These are phyloP conservation scores for Agroathelia rolfsii DNA, from an alignment of 1,284 basidiomycete species.

Conservation along the genomic window DNA sequence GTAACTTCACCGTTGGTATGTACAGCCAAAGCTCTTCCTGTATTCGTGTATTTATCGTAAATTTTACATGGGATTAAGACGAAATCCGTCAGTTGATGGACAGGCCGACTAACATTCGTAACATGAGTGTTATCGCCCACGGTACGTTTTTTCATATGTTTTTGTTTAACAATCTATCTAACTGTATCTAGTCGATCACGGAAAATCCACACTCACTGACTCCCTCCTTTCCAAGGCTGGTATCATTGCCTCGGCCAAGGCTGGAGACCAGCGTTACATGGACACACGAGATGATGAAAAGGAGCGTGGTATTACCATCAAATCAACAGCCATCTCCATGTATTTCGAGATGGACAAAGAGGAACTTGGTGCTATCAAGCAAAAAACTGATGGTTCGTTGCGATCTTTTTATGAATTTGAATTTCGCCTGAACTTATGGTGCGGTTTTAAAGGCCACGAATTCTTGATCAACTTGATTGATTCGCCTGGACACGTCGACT, in stretches of 20 bases:
- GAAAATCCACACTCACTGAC: slow-evolving; percentile 99
- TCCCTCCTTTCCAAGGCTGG: slow-evolving; percentile 99
- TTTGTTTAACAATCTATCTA: slow-evolving; percentile 13
- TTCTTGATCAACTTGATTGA: slow-evolving; percentile 84
- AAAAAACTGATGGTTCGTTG: slow-evolving; percentile 56
- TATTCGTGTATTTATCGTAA: slow-evolving; percentile 7
- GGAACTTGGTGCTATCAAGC: slow-evolving; percentile 54
- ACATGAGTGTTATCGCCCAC: slow-evolving; percentile 98
- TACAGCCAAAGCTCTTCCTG: slow-evolving; percentile 14
- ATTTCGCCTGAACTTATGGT: slow-evolving; percentile 11
- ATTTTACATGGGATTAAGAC: slow-evolving; percentile 43
- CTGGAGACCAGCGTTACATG: slow-evolving; percentile 96
- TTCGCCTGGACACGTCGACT: slow-evolving; percentile 80
- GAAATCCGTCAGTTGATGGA: slow-evolving; percentile 91
- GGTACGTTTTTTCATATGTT: slow-evolving; percentile 37
- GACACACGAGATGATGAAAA: slow-evolving; percentile 93
- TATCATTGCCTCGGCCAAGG: slow-evolving; percentile 95
- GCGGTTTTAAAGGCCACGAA: slow-evolving; percentile 41
- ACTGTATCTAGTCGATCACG: slow-evolving; percentile 81
- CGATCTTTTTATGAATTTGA: slow-evolving; percentile 2
- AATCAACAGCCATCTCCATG: slow-evolving; percentile 82
- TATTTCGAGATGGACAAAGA: slow-evolving; percentile 74
- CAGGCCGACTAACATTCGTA: slow-evolving; percentile 87
- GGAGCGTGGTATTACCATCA: slow-evolving; percentile 83
- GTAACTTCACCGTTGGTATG: slow-evolving; percentile 84